These are phyloP conservation scores for Rubus parviflorus DNA, from an alignment of 306 rosid species.

Conservation along the genomic window DNA sequence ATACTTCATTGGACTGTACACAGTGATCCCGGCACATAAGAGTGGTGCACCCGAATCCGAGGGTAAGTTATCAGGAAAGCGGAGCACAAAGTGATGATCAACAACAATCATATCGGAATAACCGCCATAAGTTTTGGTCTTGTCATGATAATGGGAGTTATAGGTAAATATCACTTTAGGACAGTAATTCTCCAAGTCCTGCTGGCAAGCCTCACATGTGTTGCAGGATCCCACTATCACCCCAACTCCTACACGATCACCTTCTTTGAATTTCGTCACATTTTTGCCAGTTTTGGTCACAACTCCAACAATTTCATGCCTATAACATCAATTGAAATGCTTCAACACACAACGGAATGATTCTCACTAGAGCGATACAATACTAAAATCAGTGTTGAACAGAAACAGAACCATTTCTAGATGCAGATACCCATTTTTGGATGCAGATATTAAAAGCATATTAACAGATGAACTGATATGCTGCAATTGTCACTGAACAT, in stretches of 20 bases:
- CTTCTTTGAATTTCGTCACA: slow-evolving; percentile 67
- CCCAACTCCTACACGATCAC: slow-evolving; percentile 93
- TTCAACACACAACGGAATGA: background rate
- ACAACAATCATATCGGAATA: slow-evolving; percentile 73
- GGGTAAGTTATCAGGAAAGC: slow-evolving; percentile 70
- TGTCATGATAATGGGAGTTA: slow-evolving; percentile 46
- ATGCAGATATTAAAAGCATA: background rate
- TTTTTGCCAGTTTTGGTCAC: slow-evolving; percentile 66
- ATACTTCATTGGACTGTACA: slow-evolving; percentile 87
- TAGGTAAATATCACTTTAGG: slow-evolving; percentile 54
- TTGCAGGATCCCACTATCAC: slow-evolving; percentile 76
- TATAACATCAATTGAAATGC: slow-evolving; percentile 28
- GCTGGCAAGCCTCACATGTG: slow-evolving; percentile 67
- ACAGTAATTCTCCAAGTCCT: slow-evolving; percentile 82
- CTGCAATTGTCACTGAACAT: background rate
- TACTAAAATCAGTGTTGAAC: background rate
- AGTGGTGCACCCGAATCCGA: slow-evolving; percentile 88
- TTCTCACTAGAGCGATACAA: background rate
- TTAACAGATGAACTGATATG: background rate
- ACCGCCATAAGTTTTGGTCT: slow-evolving; percentile 72
- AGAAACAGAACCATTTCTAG: background rate
- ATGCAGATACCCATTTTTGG: background rate
- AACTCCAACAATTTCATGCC: slow-evolving; percentile 87
- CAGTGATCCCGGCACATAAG: slow-evolving; percentile 87
- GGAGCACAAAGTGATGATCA: slow-evolving; percentile 65